Evolutionary conservation across 78 protist species (phyloP), one percentile per base, ranked within the genome.

Genomic region (Guillardia theta): DNA sequence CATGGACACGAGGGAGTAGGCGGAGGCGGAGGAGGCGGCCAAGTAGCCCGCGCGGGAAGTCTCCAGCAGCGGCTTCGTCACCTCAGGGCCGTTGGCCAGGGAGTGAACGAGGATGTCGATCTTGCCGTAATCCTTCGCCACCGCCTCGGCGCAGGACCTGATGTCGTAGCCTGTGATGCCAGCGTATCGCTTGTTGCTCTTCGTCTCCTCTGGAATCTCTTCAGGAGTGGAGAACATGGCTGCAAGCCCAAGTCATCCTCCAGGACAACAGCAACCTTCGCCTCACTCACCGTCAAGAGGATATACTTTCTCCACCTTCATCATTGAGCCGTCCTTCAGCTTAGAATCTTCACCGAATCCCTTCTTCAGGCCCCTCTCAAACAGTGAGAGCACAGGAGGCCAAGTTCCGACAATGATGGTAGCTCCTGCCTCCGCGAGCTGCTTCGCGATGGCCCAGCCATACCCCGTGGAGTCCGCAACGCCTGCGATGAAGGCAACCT

Each of bases 51-150:
- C 10, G 2, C 94, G 88, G 64, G 54, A 37, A 30, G 95, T 94
- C 47, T 94, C 93, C 36, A 94, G 93, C 8, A 94, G 88, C 15
- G 95, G 95, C 78, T 88, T 87, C 33, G 54, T 58, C 18, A 94
- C 95, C 70, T 94, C 95, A 0, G 95, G 95, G 39, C 95, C 95
- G 47, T 94, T 94, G 70, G 95, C 95, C 22, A 94, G 95, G 19
- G 95, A 94, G 88, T 94, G 95, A 39, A 94, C 90, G 36, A 94
- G 95, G 70, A 94, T 64, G 36, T 94, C 95, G 37, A 94, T 45
- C 92, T 94, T 88, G 62, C 94, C 94, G 47, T 43, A 88, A 93
- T 94, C 95, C 12, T 43, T 88, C 41, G 3, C 58, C 48, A 80
- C 93, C 18, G 18, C 37, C 33, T 0, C 19, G n/a, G 93, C 93